Evolutionary conservation across 148 eudicot species (phyloP).

Genomic region (Simmondsia chinensis): DNA sequence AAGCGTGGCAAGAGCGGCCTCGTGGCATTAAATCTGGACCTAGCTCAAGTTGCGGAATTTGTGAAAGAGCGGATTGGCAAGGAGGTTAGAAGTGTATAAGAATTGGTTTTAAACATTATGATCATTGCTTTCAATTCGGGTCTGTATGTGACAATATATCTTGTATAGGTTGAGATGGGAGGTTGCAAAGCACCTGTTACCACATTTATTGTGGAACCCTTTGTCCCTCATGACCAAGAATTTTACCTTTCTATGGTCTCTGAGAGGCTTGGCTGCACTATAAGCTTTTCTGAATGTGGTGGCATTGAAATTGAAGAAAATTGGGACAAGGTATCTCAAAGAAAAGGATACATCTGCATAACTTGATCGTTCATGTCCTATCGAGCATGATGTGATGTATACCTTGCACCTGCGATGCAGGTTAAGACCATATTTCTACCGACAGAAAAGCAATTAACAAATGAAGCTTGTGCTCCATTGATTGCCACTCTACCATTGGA

Average conservation of each 20-base stretch:
- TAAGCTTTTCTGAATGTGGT: constrained; percentile 86
- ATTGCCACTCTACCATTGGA: constrained; percentile 78
- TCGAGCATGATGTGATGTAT: neutral
- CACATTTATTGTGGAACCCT: constrained; percentile 76
- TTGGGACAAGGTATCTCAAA: constrained; percentile 65
- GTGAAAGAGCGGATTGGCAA: constrained; percentile 64
- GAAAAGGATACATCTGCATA: neutral
- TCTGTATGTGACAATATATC: neutral
- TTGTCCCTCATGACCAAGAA: constrained; percentile 70
- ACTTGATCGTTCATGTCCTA: neutral
- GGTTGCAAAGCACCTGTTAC: constrained; percentile 83
- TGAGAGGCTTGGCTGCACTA: constrained; percentile 60
- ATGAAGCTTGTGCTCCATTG: constrained; percentile 65
- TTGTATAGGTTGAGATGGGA: constrained; percentile 55
- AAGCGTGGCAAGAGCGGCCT: constrained; percentile 90
- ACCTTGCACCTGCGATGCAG: constrained; percentile 18
- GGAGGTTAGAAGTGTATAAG: constrained; percentile 54
- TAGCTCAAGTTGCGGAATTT: constrained; percentile 75
- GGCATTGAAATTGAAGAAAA: constrained; percentile 88
- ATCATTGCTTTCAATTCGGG: neutral
- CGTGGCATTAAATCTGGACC: constrained; percentile 66
- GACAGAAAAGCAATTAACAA: constrained; percentile 43
- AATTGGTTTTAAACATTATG: no score
- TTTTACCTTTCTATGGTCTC: constrained; percentile 69
- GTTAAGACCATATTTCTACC: constrained; percentile 61